Conservation (phyloP, 768 basidiomycete species). For the Rhodotorula toruloides region DNA sequence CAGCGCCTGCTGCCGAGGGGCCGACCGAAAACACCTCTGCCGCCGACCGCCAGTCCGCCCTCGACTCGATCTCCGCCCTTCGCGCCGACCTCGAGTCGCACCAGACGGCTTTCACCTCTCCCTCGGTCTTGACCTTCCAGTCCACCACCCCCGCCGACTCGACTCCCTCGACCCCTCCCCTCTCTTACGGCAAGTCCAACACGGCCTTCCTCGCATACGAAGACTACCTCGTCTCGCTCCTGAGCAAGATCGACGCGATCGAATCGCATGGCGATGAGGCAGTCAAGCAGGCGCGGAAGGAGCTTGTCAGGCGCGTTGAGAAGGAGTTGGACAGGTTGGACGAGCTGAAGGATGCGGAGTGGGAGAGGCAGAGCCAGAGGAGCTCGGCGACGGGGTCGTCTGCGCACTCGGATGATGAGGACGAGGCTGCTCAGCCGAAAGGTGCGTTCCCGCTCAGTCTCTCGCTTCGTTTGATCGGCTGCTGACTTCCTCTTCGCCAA, state of each 20-base stretch:
- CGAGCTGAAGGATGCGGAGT: constrained; percentile 17
- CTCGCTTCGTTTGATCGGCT: too few relatives aligned
- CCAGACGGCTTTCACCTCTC: constrained; percentile 48
- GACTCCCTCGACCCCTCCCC: constrained; percentile 22
- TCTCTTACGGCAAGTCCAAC: constrained; percentile 57
- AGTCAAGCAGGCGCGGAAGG: constrained; percentile 33
- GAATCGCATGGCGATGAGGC: constrained; percentile 18
- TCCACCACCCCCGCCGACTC: background rate
- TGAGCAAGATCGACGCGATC: constrained; percentile 27
- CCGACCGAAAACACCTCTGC: constrained; percentile 12
- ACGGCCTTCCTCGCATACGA: constrained; percentile 27
- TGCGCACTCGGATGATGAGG: background rate
- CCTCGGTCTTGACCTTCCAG: constrained; percentile 45
- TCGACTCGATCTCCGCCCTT: constrained; percentile 50
- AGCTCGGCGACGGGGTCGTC: too few relatives aligned
- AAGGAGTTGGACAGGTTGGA: constrained; percentile 23
- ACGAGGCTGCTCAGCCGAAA: too few relatives aligned
- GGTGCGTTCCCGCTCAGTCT: too few relatives aligned
- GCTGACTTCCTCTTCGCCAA: too few relatives aligned
- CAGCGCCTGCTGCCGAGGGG: background rate
- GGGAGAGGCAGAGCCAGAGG: constrained; percentile 13
- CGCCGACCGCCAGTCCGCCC: constrained; percentile 41
- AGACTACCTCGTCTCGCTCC: constrained; percentile 26
- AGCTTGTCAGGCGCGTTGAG: constrained; percentile 25
- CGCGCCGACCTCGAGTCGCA: constrained; percentile 52